Evolutionary conservation across 2,329 filamentous ascomycete species (phyloP), one percentile per base, ranked within the genome.

Genomic region (Xylariaceae sp.): DNA sequence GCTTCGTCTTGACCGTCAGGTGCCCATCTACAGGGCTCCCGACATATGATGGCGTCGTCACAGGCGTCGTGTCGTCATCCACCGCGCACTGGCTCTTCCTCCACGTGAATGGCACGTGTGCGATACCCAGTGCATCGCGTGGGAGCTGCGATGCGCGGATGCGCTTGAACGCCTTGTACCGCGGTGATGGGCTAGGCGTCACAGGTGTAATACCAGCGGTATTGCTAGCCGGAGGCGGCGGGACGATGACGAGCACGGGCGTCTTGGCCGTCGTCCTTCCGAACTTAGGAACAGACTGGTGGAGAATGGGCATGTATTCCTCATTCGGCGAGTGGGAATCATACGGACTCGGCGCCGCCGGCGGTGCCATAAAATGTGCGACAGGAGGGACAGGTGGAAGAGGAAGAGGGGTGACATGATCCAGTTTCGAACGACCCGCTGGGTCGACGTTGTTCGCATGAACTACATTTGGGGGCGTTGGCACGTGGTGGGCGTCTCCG

Each of bases 81-180:
- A 59, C 44, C 3, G 53, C 64, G 11, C 60, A 63, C 57, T 62
- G 60, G 55, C 65, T 68, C 55, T 62, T 65, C 9, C 56, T 58
- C 15, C 66, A 55, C 17, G 57, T 18, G 35, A 69, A 61, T 7
- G 58, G 66, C 44, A 62, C 62, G 3, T 69, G 54, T 10, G 69
- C 62, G 53, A 73, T 72, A 0, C 71, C 71, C 9, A 73, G 65
- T 1, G 68, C 69, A 51, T 73, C 70, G 4, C 67, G 66, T 7
- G 69, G 66, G 11, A 68, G 60, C 34, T 66, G 67, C 0, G 64
- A 65, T 2, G 55, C 61, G 37, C 65, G 61, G 47, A 56, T 64
- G 53, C 64, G 61, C 41, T 55, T 59, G 18, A 66, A 70, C 0
- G 58, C 61, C 34, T 59, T 65, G 2, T 61, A 41, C 37, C 59